A percentile compares a stretch with the other conserved stretches of the same genome.
These are phyloP conservation scores for Rhodotorula sphaerocarpa DNA, from an alignment of 768 basidiomycete genomes.

Conservation along the genomic window DNA sequence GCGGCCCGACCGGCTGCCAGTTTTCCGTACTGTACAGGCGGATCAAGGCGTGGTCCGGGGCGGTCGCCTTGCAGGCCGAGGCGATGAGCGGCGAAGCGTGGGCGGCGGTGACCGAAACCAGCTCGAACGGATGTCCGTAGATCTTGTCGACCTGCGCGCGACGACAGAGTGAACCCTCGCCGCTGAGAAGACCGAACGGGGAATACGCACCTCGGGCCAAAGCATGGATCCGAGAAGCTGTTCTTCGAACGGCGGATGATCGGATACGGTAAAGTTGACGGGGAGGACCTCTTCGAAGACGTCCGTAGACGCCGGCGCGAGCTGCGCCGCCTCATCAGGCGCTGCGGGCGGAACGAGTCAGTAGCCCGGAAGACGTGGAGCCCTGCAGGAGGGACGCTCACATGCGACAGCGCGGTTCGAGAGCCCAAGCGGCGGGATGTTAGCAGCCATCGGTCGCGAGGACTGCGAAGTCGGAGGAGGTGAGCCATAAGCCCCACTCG, in stretches of 20 bases:
- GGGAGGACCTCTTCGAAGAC: slow-evolving; percentile 14
- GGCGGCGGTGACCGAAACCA: slow-evolving; percentile 71
- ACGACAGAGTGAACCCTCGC: no score
- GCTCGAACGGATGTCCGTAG: slow-evolving; percentile 97
- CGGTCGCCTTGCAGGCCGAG: slow-evolving; percentile 82
- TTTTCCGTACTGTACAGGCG: slow-evolving; percentile 66
- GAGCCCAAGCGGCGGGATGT: slow-evolving; percentile 82
- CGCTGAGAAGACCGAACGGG: no score
- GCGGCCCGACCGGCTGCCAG: slow-evolving; percentile 63
- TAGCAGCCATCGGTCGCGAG: slow-evolving; percentile 65
- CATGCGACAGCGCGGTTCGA: slow-evolving; percentile 77
- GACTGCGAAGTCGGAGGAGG: slow-evolving; percentile 32
- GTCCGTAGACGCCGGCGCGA: slow-evolving; percentile 20
- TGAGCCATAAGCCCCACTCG: not conserved
- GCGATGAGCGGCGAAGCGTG: slow-evolving; percentile 63
- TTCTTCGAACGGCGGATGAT: slow-evolving; percentile 64
- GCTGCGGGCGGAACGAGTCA: not conserved
- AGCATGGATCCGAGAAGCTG: slow-evolving; percentile 78
- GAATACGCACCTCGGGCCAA: slow-evolving; percentile 68
- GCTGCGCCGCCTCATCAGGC: slow-evolving; percentile 16
- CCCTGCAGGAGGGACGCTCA: not conserved
- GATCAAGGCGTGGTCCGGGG: slow-evolving; percentile 78
- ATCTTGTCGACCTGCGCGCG: slow-evolving; percentile 61
- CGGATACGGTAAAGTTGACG: slow-evolving; percentile 9
- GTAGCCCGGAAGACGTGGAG: not conserved